These are phyloP conservation scores for Elongisporangium prolatum DNA, from an alignment of 352 stramenopile species.

Conservation along the genomic window DNA sequence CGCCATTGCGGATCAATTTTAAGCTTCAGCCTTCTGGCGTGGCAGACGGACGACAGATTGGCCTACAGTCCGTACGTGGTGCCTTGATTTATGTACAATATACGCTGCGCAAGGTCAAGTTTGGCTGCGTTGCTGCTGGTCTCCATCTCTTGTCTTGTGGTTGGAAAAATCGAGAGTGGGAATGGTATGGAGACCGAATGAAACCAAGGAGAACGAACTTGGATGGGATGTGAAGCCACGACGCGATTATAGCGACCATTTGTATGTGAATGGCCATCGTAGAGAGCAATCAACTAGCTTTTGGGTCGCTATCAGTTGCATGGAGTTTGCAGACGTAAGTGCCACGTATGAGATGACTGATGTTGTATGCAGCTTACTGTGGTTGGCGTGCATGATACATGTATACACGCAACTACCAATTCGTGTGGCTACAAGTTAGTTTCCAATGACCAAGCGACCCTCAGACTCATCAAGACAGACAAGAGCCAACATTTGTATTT, in stretches of 20 bases:
- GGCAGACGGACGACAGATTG: conserved; percentile 26
- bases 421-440: too few relatives aligned
- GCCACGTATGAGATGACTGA: too few relatives aligned
- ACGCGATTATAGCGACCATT: neutral
- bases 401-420: too few relatives aligned
- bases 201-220: neutral
- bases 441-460: too few relatives aligned
- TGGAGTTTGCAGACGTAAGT: too few relatives aligned
- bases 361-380: neutral
- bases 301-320: too few relatives aligned
- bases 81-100: conserved; percentile 26
- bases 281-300: neutral
- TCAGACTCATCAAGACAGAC: neutral
- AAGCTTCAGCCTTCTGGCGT: conserved; percentile 24
- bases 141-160: conserved; percentile 1
- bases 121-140: neutral
- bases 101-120: conserved; percentile 12
- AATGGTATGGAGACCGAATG: neutral
- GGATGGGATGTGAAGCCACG: neutral
- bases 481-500: neutral
- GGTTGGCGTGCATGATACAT: neutral
- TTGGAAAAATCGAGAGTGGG: neutral
- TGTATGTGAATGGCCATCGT: neutral
- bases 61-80: conserved; percentile 24
- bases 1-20: conserved; percentile 21